Percentiles rank a stretch among this genome's conserved stretches.
Evolutionary conservation across 345 rosid genomes (phyloP).

Genomic region (Camelina laxa): DNA sequence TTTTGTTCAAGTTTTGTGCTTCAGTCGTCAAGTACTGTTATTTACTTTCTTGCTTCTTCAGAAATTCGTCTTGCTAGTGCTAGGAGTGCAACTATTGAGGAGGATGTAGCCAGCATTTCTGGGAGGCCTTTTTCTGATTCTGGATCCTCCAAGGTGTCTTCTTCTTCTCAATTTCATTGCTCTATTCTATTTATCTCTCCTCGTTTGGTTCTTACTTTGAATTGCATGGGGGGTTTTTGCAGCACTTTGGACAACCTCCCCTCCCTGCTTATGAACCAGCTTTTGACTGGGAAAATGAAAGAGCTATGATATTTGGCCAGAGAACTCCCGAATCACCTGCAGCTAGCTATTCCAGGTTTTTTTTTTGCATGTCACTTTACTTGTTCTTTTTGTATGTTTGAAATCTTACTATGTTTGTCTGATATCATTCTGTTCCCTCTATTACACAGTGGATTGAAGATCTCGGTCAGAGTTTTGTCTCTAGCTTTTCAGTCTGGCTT

Average conservation of each 20-base stretch:
- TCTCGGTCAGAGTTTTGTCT: conserved; percentile 87
- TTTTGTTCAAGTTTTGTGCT: background rate
- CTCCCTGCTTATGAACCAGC: conserved; percentile 99
- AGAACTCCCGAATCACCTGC: conserved; percentile 81
- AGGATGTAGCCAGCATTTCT: conserved; percentile 76
- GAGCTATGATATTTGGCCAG: conserved; percentile 88
- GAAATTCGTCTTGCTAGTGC: conserved; percentile 84
- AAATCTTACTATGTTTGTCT: background rate
- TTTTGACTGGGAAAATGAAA: conserved; percentile 98
- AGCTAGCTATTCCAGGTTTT: conserved; percentile 71
- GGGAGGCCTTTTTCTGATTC: conserved; percentile 75
- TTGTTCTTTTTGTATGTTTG: background rate
- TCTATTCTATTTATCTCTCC: background rate
- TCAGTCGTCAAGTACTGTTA: background rate
- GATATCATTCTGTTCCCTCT: conserved; percentile 22
- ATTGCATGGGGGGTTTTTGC: conserved; percentile 23
- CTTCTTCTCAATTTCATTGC: background rate
- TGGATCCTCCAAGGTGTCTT: conserved; percentile 56
- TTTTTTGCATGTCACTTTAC: background rate
- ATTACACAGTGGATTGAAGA: conserved; percentile 83
- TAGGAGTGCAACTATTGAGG: conserved; percentile 68
- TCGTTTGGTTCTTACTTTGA: conserved; percentile 3
- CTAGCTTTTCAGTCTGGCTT: conserved; percentile 89
- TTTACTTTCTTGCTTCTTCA: conserved; percentile 42
- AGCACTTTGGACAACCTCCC: conserved; percentile 94